phyloP scores from a whole-genome alignment of 371 early-diverging fungal species.

The Basidiobolus meristosporus region DNA sequence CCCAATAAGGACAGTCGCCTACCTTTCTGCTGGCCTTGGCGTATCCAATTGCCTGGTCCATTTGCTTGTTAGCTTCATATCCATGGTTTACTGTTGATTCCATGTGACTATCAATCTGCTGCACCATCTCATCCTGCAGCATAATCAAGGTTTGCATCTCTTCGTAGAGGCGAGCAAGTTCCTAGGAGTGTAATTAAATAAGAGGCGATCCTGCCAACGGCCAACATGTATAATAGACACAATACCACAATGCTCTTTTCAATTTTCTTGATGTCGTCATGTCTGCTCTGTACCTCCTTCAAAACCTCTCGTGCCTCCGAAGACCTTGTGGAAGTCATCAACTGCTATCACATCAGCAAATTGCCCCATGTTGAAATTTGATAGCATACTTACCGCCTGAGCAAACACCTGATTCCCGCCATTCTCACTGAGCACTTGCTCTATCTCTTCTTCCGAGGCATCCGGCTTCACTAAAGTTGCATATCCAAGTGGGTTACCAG shows the following conservation, averaged over 20 bases:
- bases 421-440: constrained; percentile 51
- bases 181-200: constrained; percentile 18
- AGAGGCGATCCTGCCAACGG: constrained; percentile 3
- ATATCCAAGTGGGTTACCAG: neutral
- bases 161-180: constrained; percentile 73
- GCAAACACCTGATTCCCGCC: constrained; percentile 63
- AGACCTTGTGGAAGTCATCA: constrained; percentile 49
- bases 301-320: constrained; percentile 65
- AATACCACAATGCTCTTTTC: constrained; percentile 12
- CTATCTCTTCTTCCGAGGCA: constrained; percentile 66
- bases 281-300: constrained; percentile 68
- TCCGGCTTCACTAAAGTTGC: constrained; percentile 64
- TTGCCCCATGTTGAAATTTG: constrained; percentile 1
- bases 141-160: constrained; percentile 80
- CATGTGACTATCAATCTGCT: constrained; percentile 49
- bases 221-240: neutral
- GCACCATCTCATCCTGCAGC: constrained; percentile 56
- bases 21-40: neutral
- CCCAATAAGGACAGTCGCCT: neutral
- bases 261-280: constrained; percentile 74
- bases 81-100: constrained; percentile 54
- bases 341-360: constrained; percentile 11
- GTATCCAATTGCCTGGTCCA: neutral
- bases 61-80: constrained; percentile 44
- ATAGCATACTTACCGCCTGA: constrained; percentile 33